Percentiles rank a stretch among this genome's conserved stretches.
Evolutionary conservation across 495 filamentous ascomycete species (phyloP).

Genomic region (Daldinia caldariorum): DNA sequence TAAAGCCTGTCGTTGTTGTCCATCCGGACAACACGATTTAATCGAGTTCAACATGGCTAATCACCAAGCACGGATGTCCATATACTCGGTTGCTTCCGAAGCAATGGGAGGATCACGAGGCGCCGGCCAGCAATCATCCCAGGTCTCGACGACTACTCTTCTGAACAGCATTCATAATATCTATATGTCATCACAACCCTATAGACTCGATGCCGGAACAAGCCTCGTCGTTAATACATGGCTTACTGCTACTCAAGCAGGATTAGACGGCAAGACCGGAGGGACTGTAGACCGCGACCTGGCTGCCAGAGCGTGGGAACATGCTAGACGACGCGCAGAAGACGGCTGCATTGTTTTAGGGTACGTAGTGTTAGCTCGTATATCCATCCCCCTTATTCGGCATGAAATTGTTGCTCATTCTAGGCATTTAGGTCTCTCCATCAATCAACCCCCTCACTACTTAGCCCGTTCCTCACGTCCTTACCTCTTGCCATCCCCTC

Average conservation of each 20-base stretch:
- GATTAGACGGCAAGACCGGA: slow-evolving; percentile 71
- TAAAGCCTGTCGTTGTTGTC: slow-evolving; percentile 49
- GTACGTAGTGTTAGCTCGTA: slow-evolving; percentile 56
- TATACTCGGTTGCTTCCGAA: slow-evolving; percentile 81
- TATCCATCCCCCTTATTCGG: background rate
- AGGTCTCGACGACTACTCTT: slow-evolving; percentile 91
- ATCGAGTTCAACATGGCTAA: slow-evolving; percentile 69
- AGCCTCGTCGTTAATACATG: slow-evolving; percentile 96
- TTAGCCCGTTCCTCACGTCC: slow-evolving; percentile 81
- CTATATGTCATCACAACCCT: slow-evolving; percentile 82
- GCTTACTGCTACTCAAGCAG: slow-evolving; percentile 76
- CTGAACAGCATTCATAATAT: slow-evolving; percentile 91
- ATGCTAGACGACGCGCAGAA: slow-evolving; percentile 92
- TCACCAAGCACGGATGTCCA: slow-evolving; percentile 76
- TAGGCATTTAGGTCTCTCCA: slow-evolving; percentile 75
- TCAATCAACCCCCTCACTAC: slow-evolving; percentile 82
- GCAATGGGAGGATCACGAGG: slow-evolving; percentile 66
- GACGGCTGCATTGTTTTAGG: slow-evolving; percentile 92
- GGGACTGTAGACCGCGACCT: slow-evolving; percentile 84
- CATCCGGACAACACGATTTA: slow-evolving; percentile 47
- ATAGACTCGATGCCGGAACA: slow-evolving; percentile 87
- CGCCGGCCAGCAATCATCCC: slow-evolving; percentile 71
- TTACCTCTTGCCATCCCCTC: slow-evolving; percentile 81
- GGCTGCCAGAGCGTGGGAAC: slow-evolving; percentile 91
- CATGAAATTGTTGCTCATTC: slow-evolving; percentile 26